A percentile compares a stretch with the other conserved stretches of the same genome.
Conservation (phyloP, 257 asterid species). For the Eucommia ulmoides region DNA sequence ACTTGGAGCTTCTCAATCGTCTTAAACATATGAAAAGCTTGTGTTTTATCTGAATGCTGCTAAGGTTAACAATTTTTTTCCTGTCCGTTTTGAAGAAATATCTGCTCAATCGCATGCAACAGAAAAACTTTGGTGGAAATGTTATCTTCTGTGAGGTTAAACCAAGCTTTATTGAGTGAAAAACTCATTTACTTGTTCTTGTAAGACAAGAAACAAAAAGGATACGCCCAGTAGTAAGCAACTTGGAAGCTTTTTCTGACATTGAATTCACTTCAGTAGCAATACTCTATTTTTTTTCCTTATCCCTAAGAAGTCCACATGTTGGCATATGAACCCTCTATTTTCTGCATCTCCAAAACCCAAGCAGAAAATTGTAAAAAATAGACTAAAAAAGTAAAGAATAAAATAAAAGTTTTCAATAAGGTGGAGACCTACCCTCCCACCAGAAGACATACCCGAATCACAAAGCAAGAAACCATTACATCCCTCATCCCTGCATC, state of each 20-base stretch:
- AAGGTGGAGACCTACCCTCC: neutral
- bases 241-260: constrained; percentile 42
- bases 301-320: constrained; percentile 73
- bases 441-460: constrained; percentile 32
- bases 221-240: constrained; percentile 59
- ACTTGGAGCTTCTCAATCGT: constrained; percentile 51
- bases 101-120: too few relatives aligned
- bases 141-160: too few relatives aligned
- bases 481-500: constrained; percentile 14
- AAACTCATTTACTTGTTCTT: too few relatives aligned
- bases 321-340: constrained; percentile 68
- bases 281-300: constrained; percentile 47
- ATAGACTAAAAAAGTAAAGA: neutral
- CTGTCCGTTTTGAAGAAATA: too few relatives aligned
- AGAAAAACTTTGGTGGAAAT: too few relatives aligned
- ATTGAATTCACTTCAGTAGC: constrained; percentile 34
- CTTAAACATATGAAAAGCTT: constrained; percentile 42
- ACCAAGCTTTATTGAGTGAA: constrained; percentile 4
- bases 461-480: constrained; percentile 61
- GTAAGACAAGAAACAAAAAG: too few relatives aligned
- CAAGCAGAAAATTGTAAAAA: neutral
- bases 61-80: constrained; percentile 17
- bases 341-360: constrained; percentile 34
- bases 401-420: constrained; percentile 2
- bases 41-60: constrained; percentile 30